A percentile compares a stretch with the other conserved stretches of the same genome.
Evolutionary conservation across 202 grass and related monocot species (phyloP).

Genomic region (Sporobolus alterniflorus): DNA sequence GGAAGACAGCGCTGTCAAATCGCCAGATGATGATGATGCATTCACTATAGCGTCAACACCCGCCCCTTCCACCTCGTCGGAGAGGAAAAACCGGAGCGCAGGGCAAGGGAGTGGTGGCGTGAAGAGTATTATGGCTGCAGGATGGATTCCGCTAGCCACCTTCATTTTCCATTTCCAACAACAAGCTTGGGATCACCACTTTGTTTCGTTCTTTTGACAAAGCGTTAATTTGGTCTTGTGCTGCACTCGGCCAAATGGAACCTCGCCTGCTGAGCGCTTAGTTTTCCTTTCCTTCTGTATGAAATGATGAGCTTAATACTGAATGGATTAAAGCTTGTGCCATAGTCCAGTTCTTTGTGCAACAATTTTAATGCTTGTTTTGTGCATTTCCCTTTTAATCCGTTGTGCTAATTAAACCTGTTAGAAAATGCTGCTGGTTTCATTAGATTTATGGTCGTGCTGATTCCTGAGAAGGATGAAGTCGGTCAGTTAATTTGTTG

Average conservation of each 20-base stretch:
- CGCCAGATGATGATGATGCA: conserved; percentile 52
- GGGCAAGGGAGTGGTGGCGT: conserved; percentile 91
- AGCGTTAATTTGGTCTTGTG: no score
- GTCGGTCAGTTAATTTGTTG: neutral
- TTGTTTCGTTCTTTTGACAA: no score
- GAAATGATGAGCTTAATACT: conserved; percentile 51
- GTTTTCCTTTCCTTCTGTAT: conserved; percentile 23
- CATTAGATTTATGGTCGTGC: neutral
- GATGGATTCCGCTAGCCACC: no score
- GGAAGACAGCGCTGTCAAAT: conserved; percentile 67
- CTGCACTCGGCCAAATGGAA: conserved; percentile 28
- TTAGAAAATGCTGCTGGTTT: neutral
- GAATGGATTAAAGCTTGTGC: conserved; percentile 52
- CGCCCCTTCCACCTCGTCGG: conserved; percentile 16
- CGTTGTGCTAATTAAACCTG: neutral
- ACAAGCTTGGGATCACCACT: no score
- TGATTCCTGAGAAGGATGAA: neutral
- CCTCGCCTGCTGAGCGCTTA: neutral
- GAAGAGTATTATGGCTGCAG: no score
- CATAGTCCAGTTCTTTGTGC: conserved; percentile 10
- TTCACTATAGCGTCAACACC: conserved; percentile 25
- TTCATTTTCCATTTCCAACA: no score
- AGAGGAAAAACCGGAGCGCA: conserved; percentile 61
- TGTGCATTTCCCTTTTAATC: neutral
- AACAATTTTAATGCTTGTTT: conserved; percentile 3